Evolutionary conservation across 352 stramenopile genomes (phyloP).

Genomic region (Phytophthora melonis): DNA sequence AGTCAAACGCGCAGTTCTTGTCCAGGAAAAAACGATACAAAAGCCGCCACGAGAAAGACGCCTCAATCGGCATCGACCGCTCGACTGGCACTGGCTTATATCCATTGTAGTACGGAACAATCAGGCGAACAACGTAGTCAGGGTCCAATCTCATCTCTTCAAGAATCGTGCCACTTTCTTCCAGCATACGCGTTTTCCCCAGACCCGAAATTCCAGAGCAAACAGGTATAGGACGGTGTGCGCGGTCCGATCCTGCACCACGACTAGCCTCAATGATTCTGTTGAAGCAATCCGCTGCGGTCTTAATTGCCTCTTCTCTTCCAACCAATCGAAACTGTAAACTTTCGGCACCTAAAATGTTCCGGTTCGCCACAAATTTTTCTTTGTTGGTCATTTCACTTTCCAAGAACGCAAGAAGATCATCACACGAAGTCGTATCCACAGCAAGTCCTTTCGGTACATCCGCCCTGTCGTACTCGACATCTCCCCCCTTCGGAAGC

Average conservation of each 20-base stretch:
- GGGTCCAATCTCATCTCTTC: not conserved
- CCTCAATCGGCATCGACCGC: not conserved
- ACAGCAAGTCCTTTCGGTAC: conserved; percentile 21
- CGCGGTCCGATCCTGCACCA: conserved; percentile 31
- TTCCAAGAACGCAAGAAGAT: conserved; percentile 34
- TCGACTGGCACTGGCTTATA: not conserved
- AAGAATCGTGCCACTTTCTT: conserved; percentile 29
- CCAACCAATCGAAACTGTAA: conserved; percentile 26
- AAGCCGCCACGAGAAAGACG: not conserved
- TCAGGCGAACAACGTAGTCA: not conserved
- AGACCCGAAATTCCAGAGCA: conserved; percentile 47
- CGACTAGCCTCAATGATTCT: conserved; percentile 7
- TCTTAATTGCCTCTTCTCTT: conserved; percentile 17
- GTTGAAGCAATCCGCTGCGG: conserved; percentile 11
- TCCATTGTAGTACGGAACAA: not conserved
- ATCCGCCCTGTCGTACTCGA: not conserved
- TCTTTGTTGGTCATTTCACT: conserved; percentile 26
- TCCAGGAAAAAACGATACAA: not conserved
- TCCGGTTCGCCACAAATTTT: not conserved
- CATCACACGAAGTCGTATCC: conserved; percentile 29
- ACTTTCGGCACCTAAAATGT: conserved; percentile 21
- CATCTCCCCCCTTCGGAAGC: not conserved
- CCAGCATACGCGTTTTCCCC: conserved; percentile 46
- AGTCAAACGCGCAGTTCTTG: not conserved
- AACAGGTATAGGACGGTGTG: conserved; percentile 30